A percentile compares a stretch with the other conserved stretches of the same genome.
phyloP scores from a whole-genome alignment of 257 asterid genomes.

The Solanum dulcamara region DNA sequence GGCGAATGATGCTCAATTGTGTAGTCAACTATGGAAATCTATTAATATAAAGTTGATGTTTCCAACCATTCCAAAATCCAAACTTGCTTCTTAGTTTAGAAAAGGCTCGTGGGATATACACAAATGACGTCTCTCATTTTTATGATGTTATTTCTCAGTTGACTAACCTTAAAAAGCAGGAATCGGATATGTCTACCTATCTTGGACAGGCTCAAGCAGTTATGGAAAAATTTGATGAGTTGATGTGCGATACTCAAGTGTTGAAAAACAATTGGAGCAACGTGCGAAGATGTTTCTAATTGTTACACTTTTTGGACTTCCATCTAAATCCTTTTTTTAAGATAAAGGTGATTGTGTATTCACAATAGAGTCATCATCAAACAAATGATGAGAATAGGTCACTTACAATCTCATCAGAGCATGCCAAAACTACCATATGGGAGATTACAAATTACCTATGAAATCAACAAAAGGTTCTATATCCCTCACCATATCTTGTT shows the following conservation, averaged over 20 bases:
- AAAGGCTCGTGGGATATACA: not conserved
- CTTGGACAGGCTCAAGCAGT: not conserved
- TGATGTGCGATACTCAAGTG: not conserved
- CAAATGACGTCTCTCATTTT: not conserved
- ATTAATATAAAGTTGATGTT: not conserved
- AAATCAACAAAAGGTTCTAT: not conserved
- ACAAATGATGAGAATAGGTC: not conserved
- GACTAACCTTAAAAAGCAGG: not conserved
- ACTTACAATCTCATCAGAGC: not conserved
- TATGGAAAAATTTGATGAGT: not conserved
- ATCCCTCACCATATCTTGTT: not conserved
- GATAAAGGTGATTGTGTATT: not conserved
- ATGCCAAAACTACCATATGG: not conserved
- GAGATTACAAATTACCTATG: not conserved
- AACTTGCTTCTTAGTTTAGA: not conserved
- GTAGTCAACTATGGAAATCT: not conserved
- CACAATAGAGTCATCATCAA: not conserved
- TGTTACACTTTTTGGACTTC: not conserved
- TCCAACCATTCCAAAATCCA: not conserved
- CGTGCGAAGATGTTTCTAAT: not conserved
- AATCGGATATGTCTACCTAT: not conserved
- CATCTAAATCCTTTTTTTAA: not conserved
- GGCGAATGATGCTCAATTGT: not conserved
- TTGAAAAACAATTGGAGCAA: not conserved
- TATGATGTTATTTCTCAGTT: not conserved